phyloP scores from a whole-genome alignment of 768 basidiomycete genomes.

The Pulveroboletus sp. region DNA sequence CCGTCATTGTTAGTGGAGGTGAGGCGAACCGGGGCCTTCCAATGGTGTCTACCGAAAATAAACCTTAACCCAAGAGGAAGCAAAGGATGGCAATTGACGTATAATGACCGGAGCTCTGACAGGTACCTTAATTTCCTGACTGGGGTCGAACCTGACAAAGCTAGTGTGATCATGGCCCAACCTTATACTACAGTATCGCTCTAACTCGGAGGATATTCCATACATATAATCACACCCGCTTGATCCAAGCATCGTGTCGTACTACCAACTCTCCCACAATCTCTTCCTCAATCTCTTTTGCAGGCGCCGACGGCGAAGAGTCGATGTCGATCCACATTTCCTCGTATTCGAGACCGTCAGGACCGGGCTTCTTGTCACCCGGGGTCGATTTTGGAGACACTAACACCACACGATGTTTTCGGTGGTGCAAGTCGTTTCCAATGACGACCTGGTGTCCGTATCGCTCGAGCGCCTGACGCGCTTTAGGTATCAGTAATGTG shows the following conservation, averaged over 20 bases:
- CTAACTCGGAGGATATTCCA: not conserved
- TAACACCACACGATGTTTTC: slow-evolving; percentile 92
- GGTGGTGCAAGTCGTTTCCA: slow-evolving; percentile 88
- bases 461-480: slow-evolving; percentile 78
- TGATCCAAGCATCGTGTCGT: slow-evolving; percentile 72
- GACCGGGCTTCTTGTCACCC: slow-evolving; percentile 3
- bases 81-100: too few relatives aligned
- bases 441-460: slow-evolving; percentile 98
- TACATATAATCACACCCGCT: not conserved
- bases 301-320: slow-evolving; percentile 30
- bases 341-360: slow-evolving; percentile 36
- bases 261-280: slow-evolving; percentile 74
- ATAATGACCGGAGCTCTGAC: too few relatives aligned
- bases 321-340: slow-evolving; percentile 68
- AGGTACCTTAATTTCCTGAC: too few relatives aligned
- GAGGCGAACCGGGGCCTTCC: too few relatives aligned
- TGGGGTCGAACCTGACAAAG: too few relatives aligned
- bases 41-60: slow-evolving; percentile 8
- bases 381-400: slow-evolving; percentile 50
- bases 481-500: slow-evolving; percentile 82
- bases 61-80: slow-evolving; percentile 18
- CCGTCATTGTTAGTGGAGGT: slow-evolving; percentile 11
- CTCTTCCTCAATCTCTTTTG: slow-evolving; percentile 89
- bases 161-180: too few relatives aligned
- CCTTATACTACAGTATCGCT: not conserved